Base-by-base conservation (phyloP, 352 stramenopile species). In the Globisporangium takayamanum region DNA sequence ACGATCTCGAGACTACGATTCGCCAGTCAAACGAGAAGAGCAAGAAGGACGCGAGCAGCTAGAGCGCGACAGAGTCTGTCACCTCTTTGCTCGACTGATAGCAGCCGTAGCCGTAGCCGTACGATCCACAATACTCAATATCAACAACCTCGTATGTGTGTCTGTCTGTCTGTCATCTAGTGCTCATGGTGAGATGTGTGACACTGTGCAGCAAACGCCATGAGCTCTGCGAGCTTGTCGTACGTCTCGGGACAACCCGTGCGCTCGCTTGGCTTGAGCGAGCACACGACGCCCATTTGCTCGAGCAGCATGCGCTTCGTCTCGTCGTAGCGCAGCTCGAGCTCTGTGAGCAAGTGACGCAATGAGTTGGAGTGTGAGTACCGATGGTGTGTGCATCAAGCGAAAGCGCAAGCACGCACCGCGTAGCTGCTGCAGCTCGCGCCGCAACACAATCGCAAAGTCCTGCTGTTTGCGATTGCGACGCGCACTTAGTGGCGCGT, bases 1-100 rank as follows among this genome's bases (percentile, higher is more conserved):
- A 92, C 56, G 81, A 87, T 25, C 57, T 92, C 22, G 83, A 92
- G 57, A 65, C 63, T 11, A 56, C 57, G 15, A 89, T 90, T 56
- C 83, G 83, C 52, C 51, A 68, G 5, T 72, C 69, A 12, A 92
- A 92, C 66, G 47, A 70, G 28, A 85, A 87, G 70, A 66, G 72
- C 67, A 88, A 88, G 64, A 76, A 59, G 44, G n/a, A 47, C 25
- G 14, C 39, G 25, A 46, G 18, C 41, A 20, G 41, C 33, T 39
- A 39, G 33, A 39, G 33, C 33, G 33, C 33, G 22, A 22, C 22
- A 22, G 22, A 22, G 33, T 39, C 33, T 39, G 5, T 39, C 28
- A 33, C 28, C 28, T 33, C 28, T 33, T 33, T 5, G 28, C 5
- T 5, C 28, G 2, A 33, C 28, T 33, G 28, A 33, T 5, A 33